These are phyloP conservation scores for Xerocomellus chrysenteron DNA, from an alignment of 768 basidiomycete genomes.

Conservation along the genomic window DNA sequence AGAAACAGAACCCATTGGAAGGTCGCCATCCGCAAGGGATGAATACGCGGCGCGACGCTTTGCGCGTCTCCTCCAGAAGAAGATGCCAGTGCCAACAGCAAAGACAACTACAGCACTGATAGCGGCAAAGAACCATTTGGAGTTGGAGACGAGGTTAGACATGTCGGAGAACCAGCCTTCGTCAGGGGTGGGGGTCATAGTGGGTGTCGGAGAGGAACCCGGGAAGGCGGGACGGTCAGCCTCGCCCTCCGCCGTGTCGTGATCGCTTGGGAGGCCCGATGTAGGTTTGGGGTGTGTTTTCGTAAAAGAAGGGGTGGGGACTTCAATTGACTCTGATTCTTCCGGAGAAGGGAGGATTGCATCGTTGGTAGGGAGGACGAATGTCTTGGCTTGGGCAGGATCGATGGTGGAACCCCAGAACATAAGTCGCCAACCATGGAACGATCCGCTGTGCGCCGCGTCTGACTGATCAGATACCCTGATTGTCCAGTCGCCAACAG, in stretches of 20 bases:
- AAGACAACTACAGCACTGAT: constrained; percentile 78
- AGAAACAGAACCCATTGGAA: constrained; percentile 75
- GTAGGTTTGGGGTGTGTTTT: constrained; percentile 84
- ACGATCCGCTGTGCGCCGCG: constrained; percentile 55
- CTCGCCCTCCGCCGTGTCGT: constrained; percentile 77
- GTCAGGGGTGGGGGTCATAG: constrained; percentile 61
- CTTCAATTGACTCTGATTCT: constrained; percentile 40
- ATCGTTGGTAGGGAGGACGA: constrained; percentile 55
- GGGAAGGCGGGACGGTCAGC: constrained; percentile 73
- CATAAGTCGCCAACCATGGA: constrained; percentile 90
- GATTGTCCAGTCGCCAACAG: constrained; percentile 88
- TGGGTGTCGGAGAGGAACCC: constrained; percentile 33
- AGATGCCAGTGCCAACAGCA: constrained; percentile 62
- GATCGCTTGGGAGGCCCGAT: constrained; percentile 81
- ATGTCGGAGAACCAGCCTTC: constrained; percentile 86
- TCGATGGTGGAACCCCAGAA: constrained; percentile 91
- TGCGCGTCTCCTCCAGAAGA: constrained; percentile 74
- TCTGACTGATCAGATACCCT: constrained; percentile 78
- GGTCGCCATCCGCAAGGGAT: constrained; percentile 60
- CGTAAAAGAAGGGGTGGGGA: constrained; percentile 45
- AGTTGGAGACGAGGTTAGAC: constrained; percentile 65
- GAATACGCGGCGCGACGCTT: constrained; percentile 50
- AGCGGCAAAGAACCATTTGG: constrained; percentile 90
- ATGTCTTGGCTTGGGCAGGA: constrained; percentile 59
- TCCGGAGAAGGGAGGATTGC: constrained; percentile 48